phyloP scores from a whole-genome alignment of 257 asterid species.

The Knoxia roxburghii region DNA sequence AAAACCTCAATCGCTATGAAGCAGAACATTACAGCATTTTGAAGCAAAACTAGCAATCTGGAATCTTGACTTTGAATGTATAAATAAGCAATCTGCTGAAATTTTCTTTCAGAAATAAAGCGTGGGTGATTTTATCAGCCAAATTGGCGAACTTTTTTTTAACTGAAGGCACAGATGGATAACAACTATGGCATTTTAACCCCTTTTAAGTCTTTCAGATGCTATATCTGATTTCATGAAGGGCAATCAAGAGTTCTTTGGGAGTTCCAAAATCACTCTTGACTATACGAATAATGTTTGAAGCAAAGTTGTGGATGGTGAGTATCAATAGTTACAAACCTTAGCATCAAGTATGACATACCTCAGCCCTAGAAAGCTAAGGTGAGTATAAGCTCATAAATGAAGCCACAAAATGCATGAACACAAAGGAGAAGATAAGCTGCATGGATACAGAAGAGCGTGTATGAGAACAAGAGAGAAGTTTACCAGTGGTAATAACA shows the following conservation, averaged over 20 bases:
- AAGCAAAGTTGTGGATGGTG: neutral
- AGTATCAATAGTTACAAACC: neutral
- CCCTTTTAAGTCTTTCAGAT: neutral
- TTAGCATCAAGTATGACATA: neutral
- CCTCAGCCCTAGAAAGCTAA: neutral
- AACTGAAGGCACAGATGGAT: neutral
- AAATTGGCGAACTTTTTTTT: too few species aligned
- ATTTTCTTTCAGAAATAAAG: neutral
- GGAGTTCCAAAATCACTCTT: neutral
- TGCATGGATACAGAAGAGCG: neutral
- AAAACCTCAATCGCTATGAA: neutral
- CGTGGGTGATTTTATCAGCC: too few species aligned
- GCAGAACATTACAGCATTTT: neutral
- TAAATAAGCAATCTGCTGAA: neutral
- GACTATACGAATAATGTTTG: neutral
- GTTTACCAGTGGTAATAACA: slow-evolving; percentile 58
- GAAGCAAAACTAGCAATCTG: neutral
- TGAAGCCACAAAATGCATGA: neutral
- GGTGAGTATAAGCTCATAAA: neutral
- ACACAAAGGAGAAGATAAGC: neutral
- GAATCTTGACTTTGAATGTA: neutral
- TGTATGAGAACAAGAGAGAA: neutral
- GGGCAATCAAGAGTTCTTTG: neutral
- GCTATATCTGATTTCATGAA: neutral
- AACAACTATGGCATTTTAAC: neutral